Conservation (phyloP, 108 stramenopile genomes). For the Cyclotella kingstonii region DNA sequence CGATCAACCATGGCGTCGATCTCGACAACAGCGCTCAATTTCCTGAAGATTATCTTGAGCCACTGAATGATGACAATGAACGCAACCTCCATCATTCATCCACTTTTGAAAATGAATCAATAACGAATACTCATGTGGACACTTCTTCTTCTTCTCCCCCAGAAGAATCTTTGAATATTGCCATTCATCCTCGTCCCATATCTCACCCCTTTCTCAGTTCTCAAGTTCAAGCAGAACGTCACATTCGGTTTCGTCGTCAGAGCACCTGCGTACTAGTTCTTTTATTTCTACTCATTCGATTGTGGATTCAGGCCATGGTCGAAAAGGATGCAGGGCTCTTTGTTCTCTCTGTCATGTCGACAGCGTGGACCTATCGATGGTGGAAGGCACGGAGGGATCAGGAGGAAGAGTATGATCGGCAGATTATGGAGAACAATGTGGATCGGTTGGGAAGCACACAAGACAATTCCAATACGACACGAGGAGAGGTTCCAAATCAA, state of each 20-base stretch:
- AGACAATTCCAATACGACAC: not conserved
- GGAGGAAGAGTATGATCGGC: conserved; percentile 72
- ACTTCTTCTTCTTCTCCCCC: not conserved
- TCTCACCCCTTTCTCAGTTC: conserved; percentile 29
- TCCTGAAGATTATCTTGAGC: no score
- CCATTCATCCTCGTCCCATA: conserved; percentile 2
- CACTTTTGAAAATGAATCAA: no score
- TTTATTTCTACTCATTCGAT: conserved; percentile 68
- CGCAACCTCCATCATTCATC: no score
- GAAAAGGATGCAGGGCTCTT: conserved; percentile 58
- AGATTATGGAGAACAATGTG: conserved; percentile 26
- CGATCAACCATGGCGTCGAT: not conserved
- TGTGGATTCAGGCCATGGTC: conserved; percentile 79
- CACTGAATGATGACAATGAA: not conserved
- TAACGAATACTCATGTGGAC: no score
- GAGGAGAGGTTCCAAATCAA: not conserved
- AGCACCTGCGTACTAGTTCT: conserved; percentile 61
- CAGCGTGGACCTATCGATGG: conserved; percentile 73
- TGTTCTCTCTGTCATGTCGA: conserved; percentile 63
- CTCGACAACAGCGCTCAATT: not conserved
- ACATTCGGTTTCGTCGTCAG: conserved; percentile 65
- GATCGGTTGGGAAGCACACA: conserved; percentile 1
- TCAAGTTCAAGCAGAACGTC: conserved; percentile 58
- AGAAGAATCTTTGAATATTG: not conserved
- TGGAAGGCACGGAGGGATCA: conserved; percentile 58